These are phyloP conservation scores for Citrus unshiu DNA, from an alignment of 345 rosid genomes.

Conservation along the genomic window DNA sequence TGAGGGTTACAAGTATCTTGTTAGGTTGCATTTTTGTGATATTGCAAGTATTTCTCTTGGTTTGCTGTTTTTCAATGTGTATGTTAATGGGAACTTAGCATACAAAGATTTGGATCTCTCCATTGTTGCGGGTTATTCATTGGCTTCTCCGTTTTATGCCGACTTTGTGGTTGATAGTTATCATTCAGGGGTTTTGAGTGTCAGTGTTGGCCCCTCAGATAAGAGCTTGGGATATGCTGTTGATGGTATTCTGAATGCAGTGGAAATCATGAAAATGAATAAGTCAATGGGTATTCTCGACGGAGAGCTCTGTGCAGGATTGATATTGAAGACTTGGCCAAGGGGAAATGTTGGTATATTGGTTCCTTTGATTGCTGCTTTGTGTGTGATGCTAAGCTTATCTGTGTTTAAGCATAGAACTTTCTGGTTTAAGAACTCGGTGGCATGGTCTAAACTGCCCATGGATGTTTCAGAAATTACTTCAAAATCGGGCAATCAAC, in stretches of 20 bases:
- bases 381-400: constrained; percentile 59
- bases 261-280: constrained; percentile 91
- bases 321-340: constrained; percentile 48
- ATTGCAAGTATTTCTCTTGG: constrained; percentile 69
- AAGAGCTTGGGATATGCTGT: constrained; percentile 39
- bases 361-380: constrained; percentile 52
- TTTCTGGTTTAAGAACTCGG: constrained; percentile 16
- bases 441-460: constrained; percentile 65
- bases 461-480: constrained; percentile 31
- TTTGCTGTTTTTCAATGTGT: constrained; percentile 59
- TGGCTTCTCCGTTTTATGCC: constrained; percentile 73
- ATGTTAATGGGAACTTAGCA: constrained; percentile 58
- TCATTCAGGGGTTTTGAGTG: constrained; percentile 33
- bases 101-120: constrained; percentile 59
- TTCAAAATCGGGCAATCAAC: constrained; percentile 27
- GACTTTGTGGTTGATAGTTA: constrained; percentile 55
- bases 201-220: constrained; percentile 70
- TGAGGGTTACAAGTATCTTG: constrained; percentile 53
- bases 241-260: constrained; percentile 78
- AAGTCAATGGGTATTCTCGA: constrained; percentile 83
- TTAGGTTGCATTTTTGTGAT: constrained; percentile 84
- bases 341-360: constrained; percentile 41
- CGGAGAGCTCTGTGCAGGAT: constrained; percentile 45
- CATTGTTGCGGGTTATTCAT: constrained; percentile 10
- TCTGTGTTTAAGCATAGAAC: constrained; percentile 37